Evolutionary conservation across 371 early-diverging fungal genomes (phyloP), one percentile per base, ranked within the genome.

Genomic region (Haplosporangium sp.): DNA sequence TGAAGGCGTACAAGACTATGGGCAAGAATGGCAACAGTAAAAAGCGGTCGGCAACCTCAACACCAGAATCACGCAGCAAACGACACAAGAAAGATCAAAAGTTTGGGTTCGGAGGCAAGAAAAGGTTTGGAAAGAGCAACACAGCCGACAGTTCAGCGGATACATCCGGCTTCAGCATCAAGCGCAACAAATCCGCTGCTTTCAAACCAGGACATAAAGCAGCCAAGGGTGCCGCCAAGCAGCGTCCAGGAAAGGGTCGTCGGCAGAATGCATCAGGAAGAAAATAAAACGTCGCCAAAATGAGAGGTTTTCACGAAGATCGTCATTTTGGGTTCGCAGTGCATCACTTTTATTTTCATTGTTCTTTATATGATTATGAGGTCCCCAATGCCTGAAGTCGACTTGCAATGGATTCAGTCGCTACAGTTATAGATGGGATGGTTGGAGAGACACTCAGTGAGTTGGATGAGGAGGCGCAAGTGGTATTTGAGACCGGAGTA

Each of bases 41-140:
- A 63, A 74, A 66, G 55, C 64, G 75, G 56, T 62, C 73, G 42
- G 60, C 82, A 55, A 6, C 55, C 1, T 73, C 80, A 20, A 66
- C 73, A 87, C 64, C 83, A 81, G 82, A 79, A 41, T 69, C 74
- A 47, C 58, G 74, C 40, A 58, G 67, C 64, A 84, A 82, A 52
- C 77, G 80, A 43, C 63, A 64, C 36, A 83, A 82, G 79, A 82
- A 79, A 60, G 69, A 79, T 59, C 80, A 79, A 46, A 95, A 93
- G 85, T 97, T 90, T 73, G 97, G 97, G 10, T 93, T 90, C 85
- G 97, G 97, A 50, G 98, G 98, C 55, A 89, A 89, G 82, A 94
- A 94, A 83, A 81, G 94, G 36, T 69, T 85, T 60, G 70, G 83
- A 43, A 98, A 95, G 85, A 83, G 87, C 61, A 98, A 98, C 81